Percentiles rank a stretch among this genome's conserved stretches.
These are phyloP conservation scores for Yamadazyma nakazawae DNA, from an alignment of 805 yeast species.

Conservation along the genomic window DNA sequence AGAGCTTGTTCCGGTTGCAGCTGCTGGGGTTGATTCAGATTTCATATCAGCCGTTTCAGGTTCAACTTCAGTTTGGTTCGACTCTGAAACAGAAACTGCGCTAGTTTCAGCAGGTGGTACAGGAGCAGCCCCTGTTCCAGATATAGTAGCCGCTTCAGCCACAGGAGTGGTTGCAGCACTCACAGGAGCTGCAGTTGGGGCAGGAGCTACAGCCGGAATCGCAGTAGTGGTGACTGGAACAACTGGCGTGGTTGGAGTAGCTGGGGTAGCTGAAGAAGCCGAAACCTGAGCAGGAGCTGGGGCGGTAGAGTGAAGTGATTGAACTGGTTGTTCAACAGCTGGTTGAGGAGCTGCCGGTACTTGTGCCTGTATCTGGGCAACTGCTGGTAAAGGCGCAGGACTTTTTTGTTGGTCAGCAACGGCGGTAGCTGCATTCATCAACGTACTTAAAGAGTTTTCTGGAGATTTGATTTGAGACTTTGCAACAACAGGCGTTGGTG, in stretches of 20 bases:
- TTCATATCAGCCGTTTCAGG: background rate
- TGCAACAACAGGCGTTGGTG: slow-evolving; percentile 15
- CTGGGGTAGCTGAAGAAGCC: slow-evolving; percentile 6
- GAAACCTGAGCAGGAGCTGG: slow-evolving; percentile 9
- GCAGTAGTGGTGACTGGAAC: background rate
- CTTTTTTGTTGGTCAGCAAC: slow-evolving; percentile 2
- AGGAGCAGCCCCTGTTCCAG: background rate
- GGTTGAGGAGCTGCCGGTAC: slow-evolving; percentile 5
- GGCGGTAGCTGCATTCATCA: slow-evolving; percentile 28
- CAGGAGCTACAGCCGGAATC: background rate
- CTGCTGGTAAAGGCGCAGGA: background rate
- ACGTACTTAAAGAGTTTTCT: slow-evolving; percentile 20
- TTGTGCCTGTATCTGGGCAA: background rate
- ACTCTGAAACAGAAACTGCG: background rate
- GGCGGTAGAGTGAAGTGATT: slow-evolving; percentile 7
- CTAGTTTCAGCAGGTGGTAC: slow-evolving; percentile 3
- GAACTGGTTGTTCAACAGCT: slow-evolving; percentile 2
- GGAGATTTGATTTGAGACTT: slow-evolving; percentile 11
- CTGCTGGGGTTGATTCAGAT: slow-evolving; percentile 7
- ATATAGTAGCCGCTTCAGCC: background rate
- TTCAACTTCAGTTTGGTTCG: background rate
- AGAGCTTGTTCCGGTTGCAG: slow-evolving; percentile 10
- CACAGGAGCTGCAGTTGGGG: slow-evolving; percentile 4
- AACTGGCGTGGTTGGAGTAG: slow-evolving; percentile 1
- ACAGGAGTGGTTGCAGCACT: background rate